phyloP scores from a whole-genome alignment of 2,329 filamentous ascomycete genomes.

The Trichoderma brevicompactum region DNA sequence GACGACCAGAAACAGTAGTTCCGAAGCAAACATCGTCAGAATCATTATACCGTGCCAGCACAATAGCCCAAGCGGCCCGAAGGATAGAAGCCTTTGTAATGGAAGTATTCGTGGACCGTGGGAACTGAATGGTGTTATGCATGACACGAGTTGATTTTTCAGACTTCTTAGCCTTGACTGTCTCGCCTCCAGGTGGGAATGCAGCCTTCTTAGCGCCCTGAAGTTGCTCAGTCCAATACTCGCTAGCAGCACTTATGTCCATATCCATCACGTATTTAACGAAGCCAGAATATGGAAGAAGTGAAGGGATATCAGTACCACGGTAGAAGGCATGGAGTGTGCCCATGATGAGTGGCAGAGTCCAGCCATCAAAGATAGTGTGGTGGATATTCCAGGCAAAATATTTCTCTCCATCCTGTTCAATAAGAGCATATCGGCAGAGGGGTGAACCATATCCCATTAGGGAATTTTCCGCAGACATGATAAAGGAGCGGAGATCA shows the following conservation, averaged over 20 bases:
- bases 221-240: conserved; percentile 28
- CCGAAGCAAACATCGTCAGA: conserved; percentile 34
- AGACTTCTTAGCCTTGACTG: background rate
- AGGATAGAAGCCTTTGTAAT: conserved; percentile 35
- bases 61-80: conserved; percentile 41
- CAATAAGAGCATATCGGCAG: conserved; percentile 4
- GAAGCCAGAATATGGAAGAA: conserved; percentile 26
- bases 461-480: conserved; percentile 13
- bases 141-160: conserved; percentile 11
- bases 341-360: conserved; percentile 5
- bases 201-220: conserved; percentile 7
- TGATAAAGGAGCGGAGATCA: conserved; percentile 13
- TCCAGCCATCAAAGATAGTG: conserved; percentile 27
- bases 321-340: conserved; percentile 17
- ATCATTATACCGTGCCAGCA: conserved; percentile 44
- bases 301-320: conserved; percentile 3
- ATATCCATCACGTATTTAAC: conserved; percentile 27
- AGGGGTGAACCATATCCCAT: conserved; percentile 21
- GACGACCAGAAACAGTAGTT: conserved; percentile 32
- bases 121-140: conserved; percentile 15
- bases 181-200: conserved; percentile 9
- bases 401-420: conserved; percentile 2
- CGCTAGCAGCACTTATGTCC: conserved; percentile 11
- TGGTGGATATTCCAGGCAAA: conserved; percentile 28
- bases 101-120: conserved; percentile 15